Percentiles rank a stretch among this genome's conserved stretches.
These are phyloP conservation scores for Wickerhamomyces chaumierensis DNA, from an alignment of 805 yeast species.

Conservation along the genomic window DNA sequence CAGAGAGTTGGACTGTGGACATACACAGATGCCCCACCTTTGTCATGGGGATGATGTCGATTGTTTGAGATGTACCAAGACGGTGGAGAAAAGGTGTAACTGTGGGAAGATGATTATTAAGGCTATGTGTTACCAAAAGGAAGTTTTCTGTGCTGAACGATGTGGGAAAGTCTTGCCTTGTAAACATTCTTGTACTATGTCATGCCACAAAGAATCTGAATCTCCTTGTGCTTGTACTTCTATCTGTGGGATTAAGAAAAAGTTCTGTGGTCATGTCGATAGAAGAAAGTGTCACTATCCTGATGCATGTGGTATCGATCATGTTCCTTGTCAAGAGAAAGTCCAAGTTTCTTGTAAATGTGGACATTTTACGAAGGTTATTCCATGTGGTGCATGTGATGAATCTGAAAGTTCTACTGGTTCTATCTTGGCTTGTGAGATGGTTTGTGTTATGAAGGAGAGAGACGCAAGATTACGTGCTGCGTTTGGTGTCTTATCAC, in stretches of 20 bases:
- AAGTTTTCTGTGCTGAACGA: slow-evolving; percentile 55
- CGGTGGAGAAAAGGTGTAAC: slow-evolving; percentile 45
- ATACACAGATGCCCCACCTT: slow-evolving; percentile 51
- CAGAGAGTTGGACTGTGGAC: slow-evolving; percentile 55
- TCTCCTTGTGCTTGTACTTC: slow-evolving; percentile 47
- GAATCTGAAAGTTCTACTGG: slow-evolving; percentile 21
- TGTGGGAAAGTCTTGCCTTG: slow-evolving; percentile 47
- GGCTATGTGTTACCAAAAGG: slow-evolving; percentile 57
- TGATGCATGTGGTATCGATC: slow-evolving; percentile 35
- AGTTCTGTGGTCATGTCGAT: slow-evolving; percentile 62
- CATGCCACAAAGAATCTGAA: slow-evolving; percentile 44
- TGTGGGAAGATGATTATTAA: slow-evolving; percentile 49
- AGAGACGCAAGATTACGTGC: slow-evolving; percentile 52
- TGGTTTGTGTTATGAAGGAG: slow-evolving; percentile 48
- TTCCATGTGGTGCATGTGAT: slow-evolving; percentile 48
- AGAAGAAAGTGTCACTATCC: slow-evolving; percentile 53
- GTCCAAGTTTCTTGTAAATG: slow-evolving; percentile 53
- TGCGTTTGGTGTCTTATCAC: slow-evolving; percentile 50
- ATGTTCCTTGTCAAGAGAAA: slow-evolving; percentile 35
- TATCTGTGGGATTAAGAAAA: slow-evolving; percentile 41
- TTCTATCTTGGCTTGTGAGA: slow-evolving; percentile 48
- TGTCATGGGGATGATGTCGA: slow-evolving; percentile 58
- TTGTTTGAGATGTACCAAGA: slow-evolving; percentile 71
- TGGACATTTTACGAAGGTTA: slow-evolving; percentile 37
- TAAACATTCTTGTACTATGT: slow-evolving; percentile 37